These are phyloP conservation scores for Penicillium goetzii DNA, from an alignment of 495 filamentous ascomycete species.

Conservation along the genomic window DNA sequence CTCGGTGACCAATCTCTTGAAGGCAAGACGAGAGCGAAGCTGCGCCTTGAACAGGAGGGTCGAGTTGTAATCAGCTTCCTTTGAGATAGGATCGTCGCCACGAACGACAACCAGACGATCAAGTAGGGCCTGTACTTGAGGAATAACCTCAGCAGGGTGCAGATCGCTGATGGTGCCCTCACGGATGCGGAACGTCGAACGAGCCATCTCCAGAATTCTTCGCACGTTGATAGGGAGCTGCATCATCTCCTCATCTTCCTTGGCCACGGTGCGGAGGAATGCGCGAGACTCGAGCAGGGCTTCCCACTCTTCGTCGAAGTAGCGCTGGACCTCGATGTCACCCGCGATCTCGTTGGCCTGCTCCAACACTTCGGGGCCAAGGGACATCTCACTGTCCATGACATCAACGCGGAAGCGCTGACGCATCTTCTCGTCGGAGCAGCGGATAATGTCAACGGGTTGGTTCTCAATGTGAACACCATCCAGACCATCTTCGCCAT, in stretches of 20 bases:
- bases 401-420: conserved; percentile 88
- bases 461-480: conserved; percentile 90
- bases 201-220: conserved; percentile 87
- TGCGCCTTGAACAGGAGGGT: conserved; percentile 90
- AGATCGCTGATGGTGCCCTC: conserved; percentile 83
- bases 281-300: conserved; percentile 72
- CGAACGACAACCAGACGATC: conserved; percentile 80
- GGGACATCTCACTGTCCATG: conserved; percentile 74
- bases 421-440: conserved; percentile 72
- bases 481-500: conserved; percentile 96
- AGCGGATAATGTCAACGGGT: conserved; percentile 78
- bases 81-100: conserved; percentile 77
- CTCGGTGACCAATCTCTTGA: conserved; percentile 83
- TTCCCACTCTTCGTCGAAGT: conserved; percentile 89
- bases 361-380: conserved; percentile 73
- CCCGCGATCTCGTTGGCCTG: conserved; percentile 85
- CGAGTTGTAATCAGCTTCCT: conserved; percentile 85
- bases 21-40: conserved; percentile 85
- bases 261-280: conserved; percentile 68
- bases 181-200: conserved; percentile 87
- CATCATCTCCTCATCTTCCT: conserved; percentile 77
- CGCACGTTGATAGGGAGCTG: conserved; percentile 90
- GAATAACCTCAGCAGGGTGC: conserved; percentile 85
- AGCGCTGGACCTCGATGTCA: conserved; percentile 79
- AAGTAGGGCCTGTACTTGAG: conserved; percentile 74